These are phyloP conservation scores for Takakia lepidozioides DNA, from an alignment of 225 moss, liverwort and hornwort species.

Conservation along the genomic window DNA sequence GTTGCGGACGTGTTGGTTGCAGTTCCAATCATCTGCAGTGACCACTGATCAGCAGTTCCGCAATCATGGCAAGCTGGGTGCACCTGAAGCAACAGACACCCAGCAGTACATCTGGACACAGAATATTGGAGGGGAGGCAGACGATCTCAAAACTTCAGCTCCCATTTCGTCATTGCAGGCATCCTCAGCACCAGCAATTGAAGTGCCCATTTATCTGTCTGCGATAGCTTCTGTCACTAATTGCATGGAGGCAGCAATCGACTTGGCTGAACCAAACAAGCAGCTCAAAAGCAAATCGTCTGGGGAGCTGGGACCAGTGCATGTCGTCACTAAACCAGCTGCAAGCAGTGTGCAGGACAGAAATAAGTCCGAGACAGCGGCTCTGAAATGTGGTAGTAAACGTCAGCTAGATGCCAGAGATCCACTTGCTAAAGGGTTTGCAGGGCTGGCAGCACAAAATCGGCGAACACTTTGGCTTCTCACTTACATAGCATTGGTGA, in stretches of 20 bases:
- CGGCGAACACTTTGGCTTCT: constrained; percentile 68
- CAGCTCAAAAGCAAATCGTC: constrained; percentile 1
- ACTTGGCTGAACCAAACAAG: constrained; percentile 15
- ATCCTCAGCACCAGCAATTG: constrained; percentile 23
- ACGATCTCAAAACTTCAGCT: constrained; percentile 15
- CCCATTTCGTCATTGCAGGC: constrained; percentile 30
- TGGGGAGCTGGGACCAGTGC: constrained; percentile 10
- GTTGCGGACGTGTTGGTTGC: not conserved
- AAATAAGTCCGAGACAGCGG: constrained; percentile 2
- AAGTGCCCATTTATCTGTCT: constrained; percentile 26
- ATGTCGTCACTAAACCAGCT: constrained; percentile 4
- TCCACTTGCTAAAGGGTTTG: constrained; percentile 15
- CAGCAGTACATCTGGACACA: not conserved
- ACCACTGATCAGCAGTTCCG: not conserved
- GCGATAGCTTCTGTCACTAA: constrained; percentile 21
- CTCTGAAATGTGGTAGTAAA: constrained; percentile 13
- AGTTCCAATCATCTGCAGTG: constrained; percentile 42
- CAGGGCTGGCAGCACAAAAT: constrained; percentile 40
- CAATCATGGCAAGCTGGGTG: constrained; percentile 3
- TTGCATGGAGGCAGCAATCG: constrained; percentile 30
- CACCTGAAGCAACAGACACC: constrained; percentile 11
- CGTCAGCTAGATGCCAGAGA: constrained; percentile 11
- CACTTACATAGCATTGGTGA: constrained; percentile 60
- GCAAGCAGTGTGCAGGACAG: constrained; percentile 8
- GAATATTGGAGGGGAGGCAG: not conserved